Conservation (phyloP, 768 basidiomycete genomes). For the Mycena crocata region DNA sequence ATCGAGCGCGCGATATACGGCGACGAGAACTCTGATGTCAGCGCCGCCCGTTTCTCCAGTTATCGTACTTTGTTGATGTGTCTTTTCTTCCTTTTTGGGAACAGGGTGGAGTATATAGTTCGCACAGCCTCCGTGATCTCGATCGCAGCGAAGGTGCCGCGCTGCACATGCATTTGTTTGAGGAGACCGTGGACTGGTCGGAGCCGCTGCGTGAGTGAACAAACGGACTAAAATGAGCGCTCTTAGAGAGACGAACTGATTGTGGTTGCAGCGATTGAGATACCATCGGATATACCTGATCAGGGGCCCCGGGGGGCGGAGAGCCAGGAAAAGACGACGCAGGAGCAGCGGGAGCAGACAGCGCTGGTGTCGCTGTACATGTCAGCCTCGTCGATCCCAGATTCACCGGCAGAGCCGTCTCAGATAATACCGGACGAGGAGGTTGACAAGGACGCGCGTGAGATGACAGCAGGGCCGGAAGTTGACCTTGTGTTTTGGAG, state of each 20-base stretch:
- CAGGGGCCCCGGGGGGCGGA: slow-evolving; percentile 66
- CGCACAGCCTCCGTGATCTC: slow-evolving; percentile 84
- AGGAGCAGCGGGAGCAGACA: slow-evolving; percentile 84
- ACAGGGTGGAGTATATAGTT: slow-evolving; percentile 75
- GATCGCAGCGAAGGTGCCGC: slow-evolving; percentile 91
- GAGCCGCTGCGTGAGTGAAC: slow-evolving; percentile 81
- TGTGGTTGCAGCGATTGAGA: slow-evolving; percentile 64
- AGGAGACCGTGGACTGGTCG: slow-evolving; percentile 88
- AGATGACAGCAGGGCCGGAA: slow-evolving; percentile 79
- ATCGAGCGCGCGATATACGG: slow-evolving; percentile 92
- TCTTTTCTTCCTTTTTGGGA: slow-evolving; percentile 43
- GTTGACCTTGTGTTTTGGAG: slow-evolving; percentile 78
- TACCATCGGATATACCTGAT: slow-evolving; percentile 66
- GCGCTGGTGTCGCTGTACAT: slow-evolving; percentile 83
- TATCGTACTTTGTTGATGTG: slow-evolving; percentile 57
- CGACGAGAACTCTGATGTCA: slow-evolving; percentile 89
- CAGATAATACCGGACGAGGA: slow-evolving; percentile 74
- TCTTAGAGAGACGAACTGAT: neutral
- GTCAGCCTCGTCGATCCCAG: slow-evolving; percentile 77
- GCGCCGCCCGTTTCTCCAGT: slow-evolving; percentile 57
- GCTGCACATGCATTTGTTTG: slow-evolving; percentile 83
- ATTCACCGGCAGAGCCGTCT: slow-evolving; percentile 78
- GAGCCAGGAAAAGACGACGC: slow-evolving; percentile 75
- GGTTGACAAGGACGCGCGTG: slow-evolving; percentile 67
- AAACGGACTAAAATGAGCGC: slow-evolving; percentile 17